Percentiles rank a stretch among this genome's conserved stretches.
Evolutionary conservation across 2,329 filamentous ascomycete genomes (phyloP).

Genomic region (Colletotrichum australisinense): DNA sequence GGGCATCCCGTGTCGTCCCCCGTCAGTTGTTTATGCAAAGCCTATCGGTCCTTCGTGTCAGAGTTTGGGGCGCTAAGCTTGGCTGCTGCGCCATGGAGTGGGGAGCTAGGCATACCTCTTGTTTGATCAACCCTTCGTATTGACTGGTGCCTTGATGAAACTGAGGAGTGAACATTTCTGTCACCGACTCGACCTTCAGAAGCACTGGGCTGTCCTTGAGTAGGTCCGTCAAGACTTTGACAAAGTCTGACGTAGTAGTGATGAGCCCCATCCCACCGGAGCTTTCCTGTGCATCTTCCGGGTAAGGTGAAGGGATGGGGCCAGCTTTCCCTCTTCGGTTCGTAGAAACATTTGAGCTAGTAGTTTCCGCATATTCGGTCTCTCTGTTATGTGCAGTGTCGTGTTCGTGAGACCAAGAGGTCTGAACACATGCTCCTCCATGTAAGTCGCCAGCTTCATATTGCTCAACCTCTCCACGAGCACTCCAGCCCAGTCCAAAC

Average conservation of each 20-base stretch:
- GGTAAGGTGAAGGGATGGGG: neutral
- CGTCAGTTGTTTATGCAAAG: conserved; percentile 4
- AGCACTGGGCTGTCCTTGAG: too few relatives aligned
- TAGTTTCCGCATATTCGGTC: too few relatives aligned
- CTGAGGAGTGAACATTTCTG: neutral
- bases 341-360: too few relatives aligned
- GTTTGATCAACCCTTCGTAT: conserved; percentile 4
- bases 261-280: conserved; percentile 5
- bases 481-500: conserved; percentile 44
- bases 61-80: neutral
- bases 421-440: neutral
- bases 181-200: too few relatives aligned
- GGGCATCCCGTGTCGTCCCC: conserved; percentile 1
- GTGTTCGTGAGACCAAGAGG: too few relatives aligned
- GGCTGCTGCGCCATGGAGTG: neutral
- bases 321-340: too few relatives aligned
- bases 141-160: neutral
- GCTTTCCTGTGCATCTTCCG: neutral
- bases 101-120: neutral
- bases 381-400: too few relatives aligned
- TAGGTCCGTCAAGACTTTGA: neutral
- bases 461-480: conserved; percentile 37
- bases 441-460: neutral
- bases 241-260: neutral
- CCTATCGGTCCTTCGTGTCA: neutral